Conservation (phyloP, 2,329 filamentous ascomycete species). For the Penicillium sp. region DNA sequence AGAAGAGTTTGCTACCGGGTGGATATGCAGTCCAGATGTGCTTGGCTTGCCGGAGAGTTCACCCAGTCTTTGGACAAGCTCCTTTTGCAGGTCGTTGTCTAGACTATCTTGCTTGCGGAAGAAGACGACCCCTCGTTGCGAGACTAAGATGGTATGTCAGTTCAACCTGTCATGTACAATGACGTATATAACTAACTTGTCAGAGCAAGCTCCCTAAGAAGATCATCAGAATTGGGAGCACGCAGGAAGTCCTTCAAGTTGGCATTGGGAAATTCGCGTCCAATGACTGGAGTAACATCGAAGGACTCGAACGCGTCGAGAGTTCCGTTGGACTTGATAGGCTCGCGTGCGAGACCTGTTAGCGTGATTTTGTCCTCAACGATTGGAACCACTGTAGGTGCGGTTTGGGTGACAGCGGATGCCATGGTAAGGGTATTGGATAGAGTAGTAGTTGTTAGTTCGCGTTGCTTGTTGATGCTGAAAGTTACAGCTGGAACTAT, state of each 20-base stretch:
- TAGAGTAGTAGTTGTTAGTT: not conserved
- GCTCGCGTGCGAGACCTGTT: constrained; percentile 22
- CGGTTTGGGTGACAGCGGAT: constrained; percentile 20
- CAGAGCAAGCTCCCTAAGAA: constrained; percentile 36
- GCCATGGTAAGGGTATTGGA: constrained; percentile 14
- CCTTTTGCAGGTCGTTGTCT: constrained; percentile 52
- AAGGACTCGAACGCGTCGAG: constrained; percentile 48
- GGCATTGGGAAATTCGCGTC: constrained; percentile 47
- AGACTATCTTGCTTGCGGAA: constrained; percentile 53
- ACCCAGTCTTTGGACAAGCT: constrained; percentile 50
- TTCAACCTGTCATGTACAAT: too few relatives aligned
- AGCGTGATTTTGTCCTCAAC: constrained; percentile 13
- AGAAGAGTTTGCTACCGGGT: constrained; percentile 50
- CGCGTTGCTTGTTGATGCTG: not conserved
- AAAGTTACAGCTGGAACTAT: too few relatives aligned
- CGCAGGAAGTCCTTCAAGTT: constrained; percentile 50
- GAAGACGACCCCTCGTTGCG: constrained; percentile 54
- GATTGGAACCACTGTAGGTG: constrained; percentile 15
- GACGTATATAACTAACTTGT: constrained; percentile 22
- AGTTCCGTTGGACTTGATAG: constrained; percentile 40
- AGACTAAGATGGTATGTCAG: constrained; percentile 38
- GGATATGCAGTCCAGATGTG: constrained; percentile 47
- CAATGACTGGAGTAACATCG: constrained; percentile 53
- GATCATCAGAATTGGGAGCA: constrained; percentile 36
- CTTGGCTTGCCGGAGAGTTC: constrained; percentile 49